Evolutionary conservation across 2,329 filamentous ascomycete genomes (phyloP).

Genomic region (Ambrosiella xylebori): DNA sequence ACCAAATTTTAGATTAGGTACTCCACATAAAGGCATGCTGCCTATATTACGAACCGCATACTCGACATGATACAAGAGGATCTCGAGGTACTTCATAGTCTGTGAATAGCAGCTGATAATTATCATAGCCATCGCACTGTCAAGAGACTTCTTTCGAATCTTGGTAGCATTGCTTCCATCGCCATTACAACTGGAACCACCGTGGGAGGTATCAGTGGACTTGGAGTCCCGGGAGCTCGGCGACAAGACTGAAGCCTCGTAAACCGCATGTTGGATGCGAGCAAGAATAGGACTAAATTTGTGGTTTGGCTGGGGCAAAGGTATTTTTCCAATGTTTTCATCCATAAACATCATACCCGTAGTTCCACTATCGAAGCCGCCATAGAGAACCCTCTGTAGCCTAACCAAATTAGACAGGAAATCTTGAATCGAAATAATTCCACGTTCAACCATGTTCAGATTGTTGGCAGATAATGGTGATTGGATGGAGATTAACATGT

Average conservation of each 20-base stretch:
- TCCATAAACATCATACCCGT: neutral
- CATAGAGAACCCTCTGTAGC: conserved; percentile 14
- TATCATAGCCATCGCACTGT: conserved; percentile 17
- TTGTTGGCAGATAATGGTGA: conserved; percentile 14
- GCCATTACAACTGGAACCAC: neutral
- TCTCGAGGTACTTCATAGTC: conserved; percentile 17
- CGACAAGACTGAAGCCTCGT: neutral
- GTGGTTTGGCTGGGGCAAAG: neutral
- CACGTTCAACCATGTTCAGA: conserved; percentile 15
- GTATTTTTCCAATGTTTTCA: conserved; percentile 1
- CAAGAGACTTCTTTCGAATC: conserved; percentile 11
- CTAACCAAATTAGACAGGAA: conserved; percentile 17
- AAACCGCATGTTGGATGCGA: conserved; percentile 1
- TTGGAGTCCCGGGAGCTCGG: neutral
- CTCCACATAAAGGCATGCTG: conserved; percentile 12
- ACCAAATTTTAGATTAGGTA: conserved; percentile 16
- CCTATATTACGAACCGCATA: conserved; percentile 13
- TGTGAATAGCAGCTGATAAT: conserved; percentile 20
- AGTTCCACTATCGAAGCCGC: neutral
- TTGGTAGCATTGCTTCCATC: neutral
- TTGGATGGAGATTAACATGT: conserved; percentile 9
- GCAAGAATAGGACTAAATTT: neutral
- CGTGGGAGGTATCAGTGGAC: neutral
- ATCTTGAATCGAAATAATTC: conserved; percentile 16
- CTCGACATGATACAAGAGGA: conserved; percentile 14